Conservation (phyloP, 2,329 filamentous ascomycete species). For the Aspergillus sp. region DNA sequence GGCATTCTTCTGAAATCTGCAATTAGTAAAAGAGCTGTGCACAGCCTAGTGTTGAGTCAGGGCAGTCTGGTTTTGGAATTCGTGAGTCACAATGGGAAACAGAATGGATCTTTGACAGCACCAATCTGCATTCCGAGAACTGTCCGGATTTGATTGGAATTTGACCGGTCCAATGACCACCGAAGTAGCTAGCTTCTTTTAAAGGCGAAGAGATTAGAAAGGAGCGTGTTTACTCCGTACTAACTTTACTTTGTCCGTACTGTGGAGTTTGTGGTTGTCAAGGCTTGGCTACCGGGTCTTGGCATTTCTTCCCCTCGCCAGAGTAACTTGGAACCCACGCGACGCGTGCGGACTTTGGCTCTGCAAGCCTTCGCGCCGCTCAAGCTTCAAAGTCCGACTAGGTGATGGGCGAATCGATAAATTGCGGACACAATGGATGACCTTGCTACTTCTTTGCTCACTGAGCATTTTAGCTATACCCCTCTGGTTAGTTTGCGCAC, state of each 20-base stretch:
- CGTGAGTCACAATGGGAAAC: neutral
- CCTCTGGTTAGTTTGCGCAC: conserved; percentile 67
- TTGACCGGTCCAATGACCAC: no score
- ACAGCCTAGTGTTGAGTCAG: conserved; percentile 3
- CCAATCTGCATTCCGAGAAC: neutral
- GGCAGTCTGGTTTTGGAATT: neutral
- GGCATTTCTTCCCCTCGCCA: conserved; percentile 9
- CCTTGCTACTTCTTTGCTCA: conserved; percentile 65
- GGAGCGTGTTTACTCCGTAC: no score
- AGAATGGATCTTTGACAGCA: neutral
- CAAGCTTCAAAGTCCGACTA: neutral
- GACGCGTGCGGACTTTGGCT: conserved; percentile 16
- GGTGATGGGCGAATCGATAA: conserved; percentile 9
- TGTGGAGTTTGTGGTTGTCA: neutral
- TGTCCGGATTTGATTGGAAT: no score
- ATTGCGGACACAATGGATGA: conserved; percentile 40
- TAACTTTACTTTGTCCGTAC: no score
- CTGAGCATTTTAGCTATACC: conserved; percentile 93
- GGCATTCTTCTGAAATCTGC: neutral
- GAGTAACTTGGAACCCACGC: conserved; percentile 13
- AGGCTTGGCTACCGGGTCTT: neutral
- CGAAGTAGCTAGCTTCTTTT: no score
- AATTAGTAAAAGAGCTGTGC: neutral
- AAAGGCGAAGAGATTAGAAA: no score
- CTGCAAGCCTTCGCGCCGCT: neutral